Conservation (phyloP, 2,329 filamentous ascomycete genomes). For the Scytalidium lignicola region DNA sequence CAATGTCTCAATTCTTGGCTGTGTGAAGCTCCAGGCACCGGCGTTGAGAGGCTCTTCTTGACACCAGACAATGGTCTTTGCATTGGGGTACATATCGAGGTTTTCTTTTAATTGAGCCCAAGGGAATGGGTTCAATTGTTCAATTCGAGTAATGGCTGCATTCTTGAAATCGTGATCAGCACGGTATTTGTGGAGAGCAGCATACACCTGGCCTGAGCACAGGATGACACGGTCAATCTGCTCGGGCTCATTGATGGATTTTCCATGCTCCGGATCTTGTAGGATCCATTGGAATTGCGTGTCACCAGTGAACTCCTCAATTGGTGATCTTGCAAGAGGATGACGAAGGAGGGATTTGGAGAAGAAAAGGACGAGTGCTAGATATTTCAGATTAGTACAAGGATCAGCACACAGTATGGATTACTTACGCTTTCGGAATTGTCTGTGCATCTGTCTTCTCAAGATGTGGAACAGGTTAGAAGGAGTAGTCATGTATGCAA, state of each 20-base stretch:
- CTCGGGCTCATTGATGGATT: constrained; percentile 70
- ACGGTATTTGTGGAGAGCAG: constrained; percentile 85
- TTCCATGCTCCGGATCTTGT: constrained; percentile 77
- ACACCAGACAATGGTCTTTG: constrained; percentile 93
- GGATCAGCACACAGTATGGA: neutral
- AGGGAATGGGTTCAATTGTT: constrained; percentile 98
- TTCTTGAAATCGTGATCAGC: constrained; percentile 81
- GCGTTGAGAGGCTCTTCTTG: constrained; percentile 98
- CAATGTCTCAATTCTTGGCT: constrained; percentile 94
- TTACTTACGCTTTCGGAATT: constrained; percentile 94
- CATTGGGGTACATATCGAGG: constrained; percentile 94
- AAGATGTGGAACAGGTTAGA: constrained; percentile 95
- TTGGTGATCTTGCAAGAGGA: constrained; percentile 79
- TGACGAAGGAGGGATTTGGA: constrained; percentile 95
- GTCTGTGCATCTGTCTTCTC: constrained; percentile 95
- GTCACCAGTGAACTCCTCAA: constrained; percentile 87
- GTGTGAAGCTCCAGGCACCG: constrained; percentile 94
- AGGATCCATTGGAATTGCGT: constrained; percentile 98
- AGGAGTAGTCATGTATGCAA: constrained; percentile 94
- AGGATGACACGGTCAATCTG: constrained; percentile 92
- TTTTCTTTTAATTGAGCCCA: constrained; percentile 97
- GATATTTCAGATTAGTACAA: constrained; percentile 14
- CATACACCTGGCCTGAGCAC: constrained; percentile 92
- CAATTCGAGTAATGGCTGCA: constrained; percentile 88
- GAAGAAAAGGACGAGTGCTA: constrained; percentile 95